Conservation (phyloP, 176 grass and related monocot genomes). For the Thalia dealbata region DNA sequence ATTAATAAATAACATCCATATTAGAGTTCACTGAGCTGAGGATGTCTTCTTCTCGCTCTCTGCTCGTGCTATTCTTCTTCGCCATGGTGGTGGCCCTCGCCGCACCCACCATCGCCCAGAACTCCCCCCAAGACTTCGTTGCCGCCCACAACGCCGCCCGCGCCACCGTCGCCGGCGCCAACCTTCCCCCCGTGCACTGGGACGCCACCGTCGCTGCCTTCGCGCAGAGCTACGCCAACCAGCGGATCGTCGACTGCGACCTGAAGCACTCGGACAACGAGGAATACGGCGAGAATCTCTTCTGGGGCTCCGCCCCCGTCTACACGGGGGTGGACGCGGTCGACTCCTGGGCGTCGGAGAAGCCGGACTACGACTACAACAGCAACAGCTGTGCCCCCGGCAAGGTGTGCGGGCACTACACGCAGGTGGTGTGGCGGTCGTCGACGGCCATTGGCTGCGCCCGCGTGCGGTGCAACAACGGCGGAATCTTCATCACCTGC, state of each 20-base stretch:
- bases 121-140: slow-evolving; percentile 23
- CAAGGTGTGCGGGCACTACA: slow-evolving; percentile 20
- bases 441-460: slow-evolving; percentile 15
- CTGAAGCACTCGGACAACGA: slow-evolving; percentile 24
- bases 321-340: slow-evolving; percentile 13
- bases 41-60: too few relatives aligned
- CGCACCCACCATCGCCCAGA: slow-evolving; percentile 15
- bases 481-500: slow-evolving; percentile 23
- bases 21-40: too few relatives aligned
- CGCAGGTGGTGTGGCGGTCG: slow-evolving; percentile 24
- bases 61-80: background rate
- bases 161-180: slow-evolving; percentile 8
- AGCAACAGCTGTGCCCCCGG: slow-evolving; percentile 8
- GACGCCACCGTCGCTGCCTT: slow-evolving; percentile 5
- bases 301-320: background rate
- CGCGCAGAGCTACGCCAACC: slow-evolving; percentile 19
- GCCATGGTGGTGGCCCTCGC: background rate
- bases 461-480: slow-evolving; percentile 5
- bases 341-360: slow-evolving; percentile 10
- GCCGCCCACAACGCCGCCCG: slow-evolving; percentile 12
- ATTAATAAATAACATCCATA: too few relatives aligned
- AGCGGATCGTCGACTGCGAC: background rate
- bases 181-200: slow-evolving; percentile 15
- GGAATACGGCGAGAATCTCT: slow-evolving; percentile 27
- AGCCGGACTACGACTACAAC: slow-evolving; percentile 9